A percentile compares a stretch with the other conserved stretches of the same genome.
phyloP scores from a whole-genome alignment of 2,329 filamentous ascomycete genomes.

The Fusarium liriodendri region DNA sequence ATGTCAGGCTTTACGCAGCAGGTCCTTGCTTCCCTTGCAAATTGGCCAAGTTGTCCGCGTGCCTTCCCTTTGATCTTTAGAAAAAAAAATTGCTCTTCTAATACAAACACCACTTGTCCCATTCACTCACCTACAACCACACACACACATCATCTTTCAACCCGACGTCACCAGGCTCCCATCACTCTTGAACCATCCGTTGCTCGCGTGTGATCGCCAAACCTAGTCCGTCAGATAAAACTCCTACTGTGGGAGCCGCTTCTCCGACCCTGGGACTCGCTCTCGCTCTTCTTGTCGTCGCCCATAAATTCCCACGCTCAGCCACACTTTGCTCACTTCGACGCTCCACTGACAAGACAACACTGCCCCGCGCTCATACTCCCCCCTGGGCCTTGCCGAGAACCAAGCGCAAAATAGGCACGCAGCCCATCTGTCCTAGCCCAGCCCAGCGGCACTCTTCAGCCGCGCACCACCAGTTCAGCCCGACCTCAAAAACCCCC shows the following conservation, averaged over 20 bases:
- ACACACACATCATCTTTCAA: not conserved
- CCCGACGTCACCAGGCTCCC: not conserved
- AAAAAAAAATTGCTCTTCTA: not conserved
- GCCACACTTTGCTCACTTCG: slow-evolving; percentile 25
- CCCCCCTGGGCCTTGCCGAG: slow-evolving; percentile 9
- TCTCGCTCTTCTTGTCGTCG: not conserved
- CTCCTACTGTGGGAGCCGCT: not conserved
- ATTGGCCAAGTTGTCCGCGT: not conserved
- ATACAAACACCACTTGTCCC: not conserved
- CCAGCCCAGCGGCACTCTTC: slow-evolving; percentile 26
- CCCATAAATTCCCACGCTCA: slow-evolving; percentile 25
- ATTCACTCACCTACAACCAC: not conserved
- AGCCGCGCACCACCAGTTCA: slow-evolving; percentile 33
- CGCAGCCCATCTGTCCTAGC: not conserved
- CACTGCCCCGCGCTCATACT: slow-evolving; percentile 32
- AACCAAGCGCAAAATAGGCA: not conserved
- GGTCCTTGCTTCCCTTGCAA: slow-evolving; percentile 3
- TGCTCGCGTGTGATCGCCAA: not conserved
- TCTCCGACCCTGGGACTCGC: not conserved
- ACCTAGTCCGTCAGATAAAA: not conserved
- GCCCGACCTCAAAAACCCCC: slow-evolving; percentile 30
- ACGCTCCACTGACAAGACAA: slow-evolving; percentile 33
- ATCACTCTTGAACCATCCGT: not conserved
- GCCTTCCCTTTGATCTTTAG: slow-evolving; percentile 6
- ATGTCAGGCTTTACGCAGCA: slow-evolving; percentile 17